These are phyloP conservation scores for Berberis vulgaris DNA, from an alignment of 164 flowering plant genomes.

Conservation along the genomic window DNA sequence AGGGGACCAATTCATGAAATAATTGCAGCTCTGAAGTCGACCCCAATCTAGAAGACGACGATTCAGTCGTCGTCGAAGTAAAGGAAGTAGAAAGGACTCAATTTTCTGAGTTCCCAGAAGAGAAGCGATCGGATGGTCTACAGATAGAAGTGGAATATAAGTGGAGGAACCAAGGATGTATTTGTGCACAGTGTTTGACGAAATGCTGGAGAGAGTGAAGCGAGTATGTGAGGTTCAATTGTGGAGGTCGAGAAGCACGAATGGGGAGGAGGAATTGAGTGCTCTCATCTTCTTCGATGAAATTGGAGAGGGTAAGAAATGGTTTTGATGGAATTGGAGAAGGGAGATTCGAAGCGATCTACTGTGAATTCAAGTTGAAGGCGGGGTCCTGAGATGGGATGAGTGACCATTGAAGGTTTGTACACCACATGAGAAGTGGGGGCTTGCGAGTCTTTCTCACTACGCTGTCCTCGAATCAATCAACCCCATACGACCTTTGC, in stretches of 20 bases:
- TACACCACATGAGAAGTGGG: neutral
- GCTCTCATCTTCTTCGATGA: constrained; percentile 35
- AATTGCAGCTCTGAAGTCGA: constrained; percentile 44
- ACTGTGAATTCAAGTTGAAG: constrained; percentile 3
- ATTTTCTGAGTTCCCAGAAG: constrained; percentile 26
- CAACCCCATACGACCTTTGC: too few relatives aligned
- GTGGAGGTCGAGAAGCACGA: constrained; percentile 54
- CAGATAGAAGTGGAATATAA: constrained; percentile 29
- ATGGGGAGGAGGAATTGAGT: constrained; percentile 25
- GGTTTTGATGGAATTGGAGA: constrained; percentile 1
- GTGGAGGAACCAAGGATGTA: constrained; percentile 26
- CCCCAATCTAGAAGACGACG: constrained; percentile 20
- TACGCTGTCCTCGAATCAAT: too few relatives aligned
- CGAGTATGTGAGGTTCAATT: constrained; percentile 7
- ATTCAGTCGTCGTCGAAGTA: constrained; percentile 1
- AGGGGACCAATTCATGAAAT: constrained; percentile 75
- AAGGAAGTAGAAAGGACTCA: constrained; percentile 15
- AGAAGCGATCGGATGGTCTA: constrained; percentile 43
- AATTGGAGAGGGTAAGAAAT: neutral
- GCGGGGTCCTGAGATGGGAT: neutral
- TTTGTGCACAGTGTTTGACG: constrained; percentile 38
- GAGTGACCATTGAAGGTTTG: neutral
- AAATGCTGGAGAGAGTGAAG: constrained; percentile 44
- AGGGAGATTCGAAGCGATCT: constrained; percentile 55
- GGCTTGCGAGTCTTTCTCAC: too few relatives aligned